Evolutionary conservation across 2,329 filamentous ascomycete genomes (phyloP).

Genomic region (Bimuria novae-zelandiae): DNA sequence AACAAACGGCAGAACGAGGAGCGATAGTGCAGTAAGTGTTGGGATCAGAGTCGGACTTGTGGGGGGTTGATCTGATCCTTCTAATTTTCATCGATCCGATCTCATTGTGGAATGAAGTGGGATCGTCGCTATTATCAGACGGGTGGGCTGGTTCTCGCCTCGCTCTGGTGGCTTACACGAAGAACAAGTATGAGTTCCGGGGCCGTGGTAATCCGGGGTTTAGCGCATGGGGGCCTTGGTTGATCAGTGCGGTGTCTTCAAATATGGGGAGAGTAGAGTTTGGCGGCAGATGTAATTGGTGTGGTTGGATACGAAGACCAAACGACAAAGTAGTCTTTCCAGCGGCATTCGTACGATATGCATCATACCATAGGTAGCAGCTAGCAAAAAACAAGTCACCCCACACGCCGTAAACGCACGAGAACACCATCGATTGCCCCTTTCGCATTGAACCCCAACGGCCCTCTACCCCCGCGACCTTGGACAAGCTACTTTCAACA

Average conservation of each 20-base stretch:
- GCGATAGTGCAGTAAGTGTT: slow-evolving; percentile 34
- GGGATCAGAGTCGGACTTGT: slow-evolving; percentile 33
- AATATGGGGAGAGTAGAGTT: not conserved
- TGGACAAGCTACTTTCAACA: too few relatives aligned
- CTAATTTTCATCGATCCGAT: not conserved
- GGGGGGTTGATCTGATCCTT: slow-evolving; percentile 3
- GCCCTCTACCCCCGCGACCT: too few relatives aligned
- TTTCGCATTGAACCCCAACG: too few relatives aligned
- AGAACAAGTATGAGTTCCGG: not conserved
- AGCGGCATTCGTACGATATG: not conserved
- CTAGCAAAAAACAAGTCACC: not conserved
- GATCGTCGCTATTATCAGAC: not conserved
- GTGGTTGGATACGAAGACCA: not conserved
- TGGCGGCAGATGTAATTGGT: not conserved
- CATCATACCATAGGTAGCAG: not conserved
- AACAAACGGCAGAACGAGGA: slow-evolving; percentile 18
- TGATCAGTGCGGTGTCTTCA: not conserved
- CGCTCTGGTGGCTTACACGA: not conserved
- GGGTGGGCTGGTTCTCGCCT: not conserved
- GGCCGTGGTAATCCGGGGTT: not conserved
- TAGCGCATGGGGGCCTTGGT: not conserved
- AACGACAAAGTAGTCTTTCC: not conserved
- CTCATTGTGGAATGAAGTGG: too few relatives aligned
- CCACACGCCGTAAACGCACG: too few relatives aligned
- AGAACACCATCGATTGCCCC: too few relatives aligned